Conservation (phyloP, 768 basidiomycete genomes). For the Sporobolomyces roseus region DNA sequence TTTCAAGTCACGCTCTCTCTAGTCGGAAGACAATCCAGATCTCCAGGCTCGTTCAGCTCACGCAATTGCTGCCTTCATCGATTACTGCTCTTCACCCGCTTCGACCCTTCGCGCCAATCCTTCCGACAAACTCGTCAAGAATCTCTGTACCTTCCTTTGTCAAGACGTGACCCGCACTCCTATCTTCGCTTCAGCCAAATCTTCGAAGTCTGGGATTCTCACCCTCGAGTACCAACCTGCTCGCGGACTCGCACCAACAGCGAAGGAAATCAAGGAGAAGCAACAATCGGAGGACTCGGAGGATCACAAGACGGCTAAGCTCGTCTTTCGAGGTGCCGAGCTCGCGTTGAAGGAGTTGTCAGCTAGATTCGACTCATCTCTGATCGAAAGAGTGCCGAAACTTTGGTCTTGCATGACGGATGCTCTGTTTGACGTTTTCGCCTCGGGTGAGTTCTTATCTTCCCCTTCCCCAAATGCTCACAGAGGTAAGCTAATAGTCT, state of each 20-base stretch:
- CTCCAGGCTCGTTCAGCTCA: slow-evolving; percentile 82
- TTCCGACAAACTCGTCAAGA: slow-evolving; percentile 93
- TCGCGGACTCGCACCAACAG: slow-evolving; percentile 26
- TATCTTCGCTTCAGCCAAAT: slow-evolving; percentile 63
- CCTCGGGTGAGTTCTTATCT: slow-evolving; percentile 54
- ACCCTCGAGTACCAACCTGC: slow-evolving; percentile 55
- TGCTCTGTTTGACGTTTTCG: slow-evolving; percentile 66
- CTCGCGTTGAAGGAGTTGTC: slow-evolving; percentile 78
- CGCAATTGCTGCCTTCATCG: slow-evolving; percentile 81
- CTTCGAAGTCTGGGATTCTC: slow-evolving; percentile 62
- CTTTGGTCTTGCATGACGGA: slow-evolving; percentile 93
- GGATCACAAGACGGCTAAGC: slow-evolving; percentile 61
- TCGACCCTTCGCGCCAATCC: slow-evolving; percentile 69
- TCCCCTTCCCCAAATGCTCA: neutral
- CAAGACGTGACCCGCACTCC: slow-evolving; percentile 86
- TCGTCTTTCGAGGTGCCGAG: slow-evolving; percentile 80
- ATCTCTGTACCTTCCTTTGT: slow-evolving; percentile 92
- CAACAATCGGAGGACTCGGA: slow-evolving; percentile 52
- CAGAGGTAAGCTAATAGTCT: neutral
- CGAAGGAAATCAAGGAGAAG: slow-evolving; percentile 47
- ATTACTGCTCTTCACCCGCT: slow-evolving; percentile 64
- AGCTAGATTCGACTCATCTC: slow-evolving; percentile 63
- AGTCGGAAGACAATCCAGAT: slow-evolving; percentile 84
- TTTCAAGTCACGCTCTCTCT: neutral
- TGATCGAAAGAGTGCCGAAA: slow-evolving; percentile 78